These are phyloP conservation scores for Botrytis porri DNA, from an alignment of 2,329 filamentous ascomycete genomes.

Conservation along the genomic window DNA sequence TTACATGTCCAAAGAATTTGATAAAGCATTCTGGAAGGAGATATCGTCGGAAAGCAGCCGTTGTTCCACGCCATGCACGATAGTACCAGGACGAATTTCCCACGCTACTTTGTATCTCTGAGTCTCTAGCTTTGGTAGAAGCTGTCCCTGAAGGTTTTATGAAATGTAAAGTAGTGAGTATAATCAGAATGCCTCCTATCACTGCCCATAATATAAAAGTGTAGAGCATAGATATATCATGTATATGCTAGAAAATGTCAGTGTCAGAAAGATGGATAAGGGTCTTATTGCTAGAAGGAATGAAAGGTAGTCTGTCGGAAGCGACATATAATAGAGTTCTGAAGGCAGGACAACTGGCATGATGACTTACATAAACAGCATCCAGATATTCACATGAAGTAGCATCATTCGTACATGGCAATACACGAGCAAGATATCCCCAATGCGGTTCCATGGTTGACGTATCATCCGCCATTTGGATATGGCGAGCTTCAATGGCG, in stretches of 20 bases:
- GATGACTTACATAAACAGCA: constrained; percentile 45
- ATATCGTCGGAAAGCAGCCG: constrained; percentile 37
- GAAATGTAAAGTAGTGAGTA: constrained; percentile 41
- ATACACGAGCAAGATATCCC: constrained; percentile 52
- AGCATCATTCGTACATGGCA: constrained; percentile 55
- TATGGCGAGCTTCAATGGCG: constrained; percentile 14
- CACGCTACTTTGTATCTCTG: background rate
- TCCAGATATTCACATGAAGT: constrained; percentile 59
- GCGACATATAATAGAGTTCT: no score
- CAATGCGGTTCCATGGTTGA: constrained; percentile 40
- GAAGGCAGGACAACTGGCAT: background rate
- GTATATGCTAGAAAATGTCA: constrained; percentile 38
- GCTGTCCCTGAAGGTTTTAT: constrained; percentile 26
- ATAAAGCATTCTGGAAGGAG: constrained; percentile 60
- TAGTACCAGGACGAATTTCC: constrained; percentile 27
- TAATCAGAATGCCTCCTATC: constrained; percentile 47
- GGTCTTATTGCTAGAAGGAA: background rate
- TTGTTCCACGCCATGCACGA: constrained; percentile 26
- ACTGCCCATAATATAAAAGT: constrained; percentile 56
- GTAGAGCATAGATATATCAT: constrained; percentile 54
- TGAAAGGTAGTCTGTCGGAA: background rate
- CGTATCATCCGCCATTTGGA: constrained; percentile 19
- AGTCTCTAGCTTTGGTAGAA: constrained; percentile 30
- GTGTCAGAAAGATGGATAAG: background rate
- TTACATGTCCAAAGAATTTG: constrained; percentile 63